Percentiles rank a stretch among this genome's conserved stretches.
Conservation (phyloP, 768 basidiomycete species). For the Sarcodon aspratus region DNA sequence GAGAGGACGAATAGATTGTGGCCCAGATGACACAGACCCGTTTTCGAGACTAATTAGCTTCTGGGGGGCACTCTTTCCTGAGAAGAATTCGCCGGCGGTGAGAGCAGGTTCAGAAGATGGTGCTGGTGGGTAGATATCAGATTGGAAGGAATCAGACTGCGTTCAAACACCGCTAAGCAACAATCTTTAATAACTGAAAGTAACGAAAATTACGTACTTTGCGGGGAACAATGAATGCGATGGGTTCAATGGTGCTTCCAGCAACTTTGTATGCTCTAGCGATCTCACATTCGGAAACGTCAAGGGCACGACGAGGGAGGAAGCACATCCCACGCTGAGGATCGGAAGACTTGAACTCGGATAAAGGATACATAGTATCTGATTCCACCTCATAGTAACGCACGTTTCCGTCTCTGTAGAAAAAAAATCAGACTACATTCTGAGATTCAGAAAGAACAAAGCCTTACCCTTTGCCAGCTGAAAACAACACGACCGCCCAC, state of each 20-base stretch:
- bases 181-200: not conserved
- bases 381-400: slow-evolving; percentile 95
- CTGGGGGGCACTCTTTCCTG: slow-evolving; percentile 67
- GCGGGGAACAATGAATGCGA: slow-evolving; percentile 91
- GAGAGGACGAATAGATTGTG: slow-evolving; percentile 6
- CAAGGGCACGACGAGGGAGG: slow-evolving; percentile 85
- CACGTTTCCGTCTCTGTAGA: slow-evolving; percentile 84
- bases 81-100: slow-evolving; percentile 77
- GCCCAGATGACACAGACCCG: slow-evolving; percentile 32
- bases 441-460: slow-evolving; percentile 1
- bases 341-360: slow-evolving; percentile 82
- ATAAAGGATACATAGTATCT: slow-evolving; percentile 63
- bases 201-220: slow-evolving; percentile 41
- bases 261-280: slow-evolving; percentile 88
- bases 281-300: slow-evolving; percentile 87
- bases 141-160: slow-evolving; percentile 91
- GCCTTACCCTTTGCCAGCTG: slow-evolving; percentile 79
- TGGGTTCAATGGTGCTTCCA: slow-evolving; percentile 68
- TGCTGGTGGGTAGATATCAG: slow-evolving; percentile 93
- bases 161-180: not conserved
- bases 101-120: slow-evolving; percentile 73
- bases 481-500: slow-evolving; percentile 3
- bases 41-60: slow-evolving; percentile 76
- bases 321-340: slow-evolving; percentile 98
- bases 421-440: not conserved